phyloP scores from a whole-genome alignment of 768 basidiomycete species.

The Leccinum barrowsii region DNA sequence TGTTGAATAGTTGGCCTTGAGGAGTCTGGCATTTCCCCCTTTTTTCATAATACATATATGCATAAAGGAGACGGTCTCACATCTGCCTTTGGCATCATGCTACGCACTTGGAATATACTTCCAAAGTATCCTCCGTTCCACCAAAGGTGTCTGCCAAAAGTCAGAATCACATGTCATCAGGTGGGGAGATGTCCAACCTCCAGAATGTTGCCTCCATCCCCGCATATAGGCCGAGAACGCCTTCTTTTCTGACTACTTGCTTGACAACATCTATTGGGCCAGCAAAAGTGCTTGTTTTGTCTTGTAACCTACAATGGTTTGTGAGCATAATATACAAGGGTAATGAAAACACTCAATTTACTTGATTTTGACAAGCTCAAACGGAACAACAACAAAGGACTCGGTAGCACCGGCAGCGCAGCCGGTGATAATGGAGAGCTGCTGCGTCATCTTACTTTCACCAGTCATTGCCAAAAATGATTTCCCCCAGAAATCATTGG shows the following conservation, averaged over 20 bases:
- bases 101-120: slow-evolving; percentile 81
- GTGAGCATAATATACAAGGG: not conserved
- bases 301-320: slow-evolving; percentile 63
- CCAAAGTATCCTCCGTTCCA: slow-evolving; percentile 98
- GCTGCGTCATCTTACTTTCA: slow-evolving; percentile 81
- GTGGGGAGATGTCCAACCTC: slow-evolving; percentile 51
- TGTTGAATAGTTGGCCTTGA: slow-evolving; percentile 76
- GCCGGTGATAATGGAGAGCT: slow-evolving; percentile 85
- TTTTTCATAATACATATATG: not conserved
- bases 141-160: slow-evolving; percentile 60
- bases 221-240: slow-evolving; percentile 80
- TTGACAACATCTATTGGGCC: slow-evolving; percentile 91
- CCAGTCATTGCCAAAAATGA: slow-evolving; percentile 61
- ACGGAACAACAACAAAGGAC: slow-evolving; percentile 92
- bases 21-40: slow-evolving; percentile 43
- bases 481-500: slow-evolving; percentile 97
- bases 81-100: slow-evolving; percentile 79
- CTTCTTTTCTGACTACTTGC: slow-evolving; percentile 73
- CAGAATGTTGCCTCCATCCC: slow-evolving; percentile 99
- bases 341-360: slow-evolving; percentile 23
- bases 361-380: slow-evolving; percentile 94
- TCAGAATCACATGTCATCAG: not conserved
- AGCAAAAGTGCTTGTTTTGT: slow-evolving; percentile 84
- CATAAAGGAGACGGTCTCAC: slow-evolving; percentile 38
- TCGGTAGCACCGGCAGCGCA: slow-evolving; percentile 95